Base-by-base conservation (phyloP, 768 basidiomycete genomes). In the Rhodotorula taiwanensis region DNA sequence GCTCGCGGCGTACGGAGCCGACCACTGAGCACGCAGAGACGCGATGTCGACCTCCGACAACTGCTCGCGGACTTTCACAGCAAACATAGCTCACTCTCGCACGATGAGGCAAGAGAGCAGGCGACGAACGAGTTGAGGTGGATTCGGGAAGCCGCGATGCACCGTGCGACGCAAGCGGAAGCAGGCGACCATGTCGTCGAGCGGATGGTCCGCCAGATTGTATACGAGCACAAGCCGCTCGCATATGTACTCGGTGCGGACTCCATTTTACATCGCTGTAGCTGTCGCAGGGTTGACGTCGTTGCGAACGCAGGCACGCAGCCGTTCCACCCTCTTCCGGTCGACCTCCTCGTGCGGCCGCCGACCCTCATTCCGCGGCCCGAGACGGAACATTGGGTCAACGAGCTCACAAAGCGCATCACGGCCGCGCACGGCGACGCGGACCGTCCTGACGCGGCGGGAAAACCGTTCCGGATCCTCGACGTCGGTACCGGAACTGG, bases 401-500 rank as follows among this genome's bases (percentile, higher is more conserved):
- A 83, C 14, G 80, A 79, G 54, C 81, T 91, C 58, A 71, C 83
- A 54, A 64, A 75, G 5, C 13, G 73, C 75, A 21, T 68, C 75
- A 16, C 9, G 36, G 36, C 36, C 36, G 36, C 36, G 10, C 43
- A 67, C 75, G 58, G 74, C 68, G 52, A 4, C 13, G 33, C 16
- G 41, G 16, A 42, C 14, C 39, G 33, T 41, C 44, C 20, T 39
- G 4, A 33, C 13, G 9, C 20, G 15, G n/a, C 11, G 11, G 8
- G 33, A 5, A 6, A 23, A 76, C 78, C 59, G 42, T 64, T 67
- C 23, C 78, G 77, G 34, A 76, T 93, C 31, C 79, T 97, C 36
- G 94, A 99, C 77, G 83, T 98, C 49, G 91, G 93, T 75, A 94
- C 92, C 9, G 94, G 94, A 50, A 83, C 89, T 0, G 94, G 88